Base-by-base conservation (phyloP, 768 basidiomycete genomes). In the Macrolepiota dolichaula region DNA sequence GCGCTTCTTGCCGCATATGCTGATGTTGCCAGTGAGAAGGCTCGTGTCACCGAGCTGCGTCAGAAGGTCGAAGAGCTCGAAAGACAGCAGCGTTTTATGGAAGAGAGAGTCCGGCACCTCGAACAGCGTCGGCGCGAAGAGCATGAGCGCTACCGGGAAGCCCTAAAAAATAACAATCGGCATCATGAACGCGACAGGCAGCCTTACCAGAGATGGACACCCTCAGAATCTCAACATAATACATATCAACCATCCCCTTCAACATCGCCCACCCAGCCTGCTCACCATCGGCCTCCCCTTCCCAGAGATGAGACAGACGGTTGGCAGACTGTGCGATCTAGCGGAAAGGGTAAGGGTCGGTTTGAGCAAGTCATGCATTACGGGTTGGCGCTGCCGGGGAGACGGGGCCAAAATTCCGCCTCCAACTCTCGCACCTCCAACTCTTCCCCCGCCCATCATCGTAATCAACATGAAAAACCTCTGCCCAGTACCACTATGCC, bases 1-100 rank as follows among this genome's bases (percentile, higher is more conserved):
- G 53, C 53, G 22, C 59, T 61, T 49, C 59, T 61, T 11, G 37
- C 59, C 36, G 52, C 59, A 22, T 61, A 49, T 49, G 59, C 59
- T 27, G 59, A 61, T 27, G 42, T 61, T 15, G 59, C 59, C 32
- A 37, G n/a, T 25, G 52, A 61, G 46, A 61, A 61, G 37, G 6
- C 52, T 35, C 36, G 36, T 2, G 36, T 37, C 9, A 36, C 52
- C 15, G 59, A 55, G 52, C 37, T 61, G 44, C 46, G 37, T n/a
- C 52, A 49, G 22, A 61, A 55, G 15, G 46, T 61, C 6, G 36
- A 35, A 2, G 59, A 61, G 17, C 59, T 61, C 19, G 59, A 61
- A 46, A 54, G 25, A 3, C 59, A 61, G 49, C 44, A 49, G 13
- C 59, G 35, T 4, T 55, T 47, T 46, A 47, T 61, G 52, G 59